Percentiles rank a stretch among this genome's conserved stretches.
These are phyloP conservation scores for Fusarium fujikuroi DNA, from an alignment of 2,329 filamentous ascomycete genomes.

Conservation along the genomic window DNA sequence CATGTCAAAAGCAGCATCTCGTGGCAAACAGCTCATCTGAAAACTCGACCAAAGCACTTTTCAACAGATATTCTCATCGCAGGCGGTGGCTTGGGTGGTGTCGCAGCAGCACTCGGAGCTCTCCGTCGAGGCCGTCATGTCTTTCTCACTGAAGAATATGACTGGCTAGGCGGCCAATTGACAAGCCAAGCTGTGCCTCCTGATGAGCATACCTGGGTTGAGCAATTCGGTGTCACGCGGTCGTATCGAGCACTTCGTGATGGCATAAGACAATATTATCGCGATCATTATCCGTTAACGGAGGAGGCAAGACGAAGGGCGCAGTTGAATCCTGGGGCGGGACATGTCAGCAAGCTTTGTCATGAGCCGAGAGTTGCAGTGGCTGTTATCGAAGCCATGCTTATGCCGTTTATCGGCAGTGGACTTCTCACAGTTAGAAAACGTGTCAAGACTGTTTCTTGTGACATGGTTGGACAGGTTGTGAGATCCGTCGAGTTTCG, in stretches of 20 bases:
- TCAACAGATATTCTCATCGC: constrained; percentile 40
- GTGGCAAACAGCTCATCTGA: constrained; percentile 12
- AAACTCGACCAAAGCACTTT: constrained; percentile 8
- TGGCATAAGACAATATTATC: constrained; percentile 42
- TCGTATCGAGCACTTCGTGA: constrained; percentile 42
- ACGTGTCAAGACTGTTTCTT: constrained; percentile 31
- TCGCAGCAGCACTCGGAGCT: constrained; percentile 44
- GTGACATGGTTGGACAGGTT: constrained; percentile 25
- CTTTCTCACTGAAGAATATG: constrained; percentile 44
- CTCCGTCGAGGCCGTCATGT: constrained; percentile 39
- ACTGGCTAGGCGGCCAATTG: constrained; percentile 45
- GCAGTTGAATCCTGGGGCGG: constrained; percentile 43
- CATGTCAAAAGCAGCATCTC: not conserved
- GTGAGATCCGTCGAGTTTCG: constrained; percentile 16
- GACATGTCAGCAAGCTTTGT: constrained; percentile 45
- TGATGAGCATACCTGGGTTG: constrained; percentile 46
- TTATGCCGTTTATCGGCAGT: constrained; percentile 41
- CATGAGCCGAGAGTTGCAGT: constrained; percentile 45
- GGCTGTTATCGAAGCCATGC: constrained; percentile 43
- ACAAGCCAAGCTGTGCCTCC: constrained; percentile 46
- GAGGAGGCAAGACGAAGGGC: constrained; percentile 39
- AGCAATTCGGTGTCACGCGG: constrained; percentile 44
- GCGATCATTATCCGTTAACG: constrained; percentile 42
- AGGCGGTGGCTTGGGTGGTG: constrained; percentile 43
- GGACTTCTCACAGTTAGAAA: constrained; percentile 39